Evolutionary conservation across 2,329 filamentous ascomycete genomes (phyloP).

Genomic region (Coccinonectria pachysandricola): DNA sequence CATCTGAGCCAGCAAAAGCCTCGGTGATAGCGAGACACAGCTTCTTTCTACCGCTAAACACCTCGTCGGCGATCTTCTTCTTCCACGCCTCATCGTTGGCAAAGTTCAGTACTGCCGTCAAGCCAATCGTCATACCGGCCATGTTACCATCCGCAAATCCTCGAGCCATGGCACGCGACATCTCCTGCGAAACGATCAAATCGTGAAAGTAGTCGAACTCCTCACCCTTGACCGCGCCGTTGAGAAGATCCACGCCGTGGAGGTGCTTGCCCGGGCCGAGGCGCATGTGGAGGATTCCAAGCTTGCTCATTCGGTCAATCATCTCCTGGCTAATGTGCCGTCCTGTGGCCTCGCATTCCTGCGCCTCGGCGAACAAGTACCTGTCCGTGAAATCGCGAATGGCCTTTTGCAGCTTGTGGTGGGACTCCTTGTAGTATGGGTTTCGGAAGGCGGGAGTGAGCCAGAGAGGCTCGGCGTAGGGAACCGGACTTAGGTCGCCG

Average conservation of each 20-base stretch:
- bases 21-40: constrained; percentile 83
- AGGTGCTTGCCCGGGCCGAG: constrained; percentile 75
- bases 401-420: constrained; percentile 57
- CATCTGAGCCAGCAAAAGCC: constrained; percentile 73
- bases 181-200: constrained; percentile 64
- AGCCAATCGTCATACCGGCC: constrained; percentile 74
- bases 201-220: constrained; percentile 87
- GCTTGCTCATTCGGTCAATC: constrained; percentile 68
- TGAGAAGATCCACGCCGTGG: constrained; percentile 57
- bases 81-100: constrained; percentile 57
- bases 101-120: constrained; percentile 74
- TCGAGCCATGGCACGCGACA: constrained; percentile 57
- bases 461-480: constrained; percentile 82
- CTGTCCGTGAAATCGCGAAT: constrained; percentile 63
- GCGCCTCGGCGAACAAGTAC: constrained; percentile 63
- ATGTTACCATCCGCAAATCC: constrained; percentile 84
- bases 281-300: constrained; percentile 69
- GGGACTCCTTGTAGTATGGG: constrained; percentile 72
- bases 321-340: constrained; percentile 60
- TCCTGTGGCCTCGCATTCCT: constrained; percentile 65
- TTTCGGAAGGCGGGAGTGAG: constrained; percentile 64
- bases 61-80: constrained; percentile 58
- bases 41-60: constrained; percentile 74
- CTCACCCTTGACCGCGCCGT: constrained; percentile 61
- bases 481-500: constrained; percentile 66